These are phyloP conservation scores for Metschnikowia borealis DNA, from an alignment of 805 yeast genomes.

Conservation along the genomic window DNA sequence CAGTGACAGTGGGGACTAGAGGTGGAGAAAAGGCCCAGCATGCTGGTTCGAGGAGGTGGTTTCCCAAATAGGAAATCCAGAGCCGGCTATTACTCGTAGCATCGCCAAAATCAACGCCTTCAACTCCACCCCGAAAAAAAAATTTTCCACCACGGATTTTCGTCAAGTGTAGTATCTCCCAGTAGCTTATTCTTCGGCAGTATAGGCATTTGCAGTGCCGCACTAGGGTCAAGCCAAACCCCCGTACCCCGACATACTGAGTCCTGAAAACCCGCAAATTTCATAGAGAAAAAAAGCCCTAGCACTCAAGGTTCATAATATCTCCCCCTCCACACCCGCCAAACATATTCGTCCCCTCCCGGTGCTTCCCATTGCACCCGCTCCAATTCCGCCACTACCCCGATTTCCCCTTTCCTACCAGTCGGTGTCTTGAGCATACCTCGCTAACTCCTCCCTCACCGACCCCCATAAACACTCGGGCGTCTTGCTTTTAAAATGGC, in stretches of 20 bases:
- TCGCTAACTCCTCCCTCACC: not conserved
- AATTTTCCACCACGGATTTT: no score
- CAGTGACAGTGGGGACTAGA: no score
- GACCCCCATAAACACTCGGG: not conserved
- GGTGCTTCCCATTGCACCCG: not conserved
- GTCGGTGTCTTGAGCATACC: not conserved
- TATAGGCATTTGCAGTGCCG: not conserved
- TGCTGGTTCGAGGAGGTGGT: no score
- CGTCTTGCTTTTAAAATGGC: constrained; percentile 23
- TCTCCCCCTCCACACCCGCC: not conserved
- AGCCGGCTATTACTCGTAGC: no score
- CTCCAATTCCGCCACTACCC: not conserved
- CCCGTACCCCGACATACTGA: constrained; percentile 3
- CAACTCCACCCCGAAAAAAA: no score
- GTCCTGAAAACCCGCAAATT: constrained; percentile 4
- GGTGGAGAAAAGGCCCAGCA: no score
- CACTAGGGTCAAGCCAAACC: constrained; percentile 2
- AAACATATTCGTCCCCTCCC: not conserved
- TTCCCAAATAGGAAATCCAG: no score
- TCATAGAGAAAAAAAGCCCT: constrained; percentile 1
- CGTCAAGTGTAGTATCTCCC: not conserved
- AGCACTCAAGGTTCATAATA: not conserved
- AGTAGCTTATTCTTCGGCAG: not conserved
- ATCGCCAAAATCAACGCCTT: no score
- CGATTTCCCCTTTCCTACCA: no score